Conservation (phyloP, 2,329 filamentous ascomycete species). For the Blastomyces percursus region DNA sequence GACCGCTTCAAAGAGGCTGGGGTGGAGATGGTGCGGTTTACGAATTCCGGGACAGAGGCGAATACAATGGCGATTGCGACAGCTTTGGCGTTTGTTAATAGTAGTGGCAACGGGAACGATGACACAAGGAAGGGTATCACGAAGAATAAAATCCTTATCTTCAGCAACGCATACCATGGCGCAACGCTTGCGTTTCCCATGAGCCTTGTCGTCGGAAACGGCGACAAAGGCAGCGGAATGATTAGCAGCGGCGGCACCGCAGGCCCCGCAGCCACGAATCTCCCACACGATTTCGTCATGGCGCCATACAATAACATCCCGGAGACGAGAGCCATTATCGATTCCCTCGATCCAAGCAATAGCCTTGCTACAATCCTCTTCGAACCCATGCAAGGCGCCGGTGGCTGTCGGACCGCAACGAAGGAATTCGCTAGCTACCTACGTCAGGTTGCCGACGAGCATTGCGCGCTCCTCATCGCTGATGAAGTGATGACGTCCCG, state of each 20-base stretch:
- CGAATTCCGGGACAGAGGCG: conserved; percentile 57
- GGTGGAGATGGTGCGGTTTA: conserved; percentile 49
- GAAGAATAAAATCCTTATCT: conserved; percentile 42
- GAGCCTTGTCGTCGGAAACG: background rate
- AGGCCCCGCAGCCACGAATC: conserved; percentile 25
- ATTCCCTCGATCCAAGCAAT: conserved; percentile 21
- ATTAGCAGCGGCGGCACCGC: conserved; percentile 18
- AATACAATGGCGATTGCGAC: conserved; percentile 47
- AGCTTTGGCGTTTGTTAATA: conserved; percentile 39
- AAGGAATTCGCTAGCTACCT: conserved; percentile 44
- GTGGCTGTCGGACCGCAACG: conserved; percentile 45
- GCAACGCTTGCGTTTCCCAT: conserved; percentile 40
- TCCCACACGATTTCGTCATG: conserved; percentile 49
- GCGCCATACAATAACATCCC: conserved; percentile 51
- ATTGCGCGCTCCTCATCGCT: conserved; percentile 51
- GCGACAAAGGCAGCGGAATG: background rate
- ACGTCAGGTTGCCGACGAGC: conserved; percentile 38
- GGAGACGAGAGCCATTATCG: conserved; percentile 36
- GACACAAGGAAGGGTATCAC: conserved; percentile 9
- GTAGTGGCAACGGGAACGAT: background rate
- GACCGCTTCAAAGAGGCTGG: conserved; percentile 36
- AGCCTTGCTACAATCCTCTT: conserved; percentile 53
- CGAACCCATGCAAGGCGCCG: conserved; percentile 55
- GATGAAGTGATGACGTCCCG: conserved; percentile 64
- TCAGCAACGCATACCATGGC: conserved; percentile 44